phyloP scores from a whole-genome alignment of 2,329 filamentous ascomycete genomes.

The Curvularia sp. region DNA sequence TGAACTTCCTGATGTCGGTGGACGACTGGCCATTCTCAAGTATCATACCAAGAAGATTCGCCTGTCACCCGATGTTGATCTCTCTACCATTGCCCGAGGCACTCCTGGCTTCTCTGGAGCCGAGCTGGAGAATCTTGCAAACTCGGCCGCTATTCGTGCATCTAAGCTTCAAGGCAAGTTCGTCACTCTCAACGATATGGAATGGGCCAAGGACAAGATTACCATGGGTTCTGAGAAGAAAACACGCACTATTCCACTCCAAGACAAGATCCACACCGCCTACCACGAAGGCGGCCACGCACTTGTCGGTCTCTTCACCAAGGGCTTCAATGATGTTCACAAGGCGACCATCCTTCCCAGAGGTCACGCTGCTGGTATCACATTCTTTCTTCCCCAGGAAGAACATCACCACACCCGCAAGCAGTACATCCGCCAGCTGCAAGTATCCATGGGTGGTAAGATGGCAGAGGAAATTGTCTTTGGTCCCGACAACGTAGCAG shows the following conservation, averaged over 20 bases:
- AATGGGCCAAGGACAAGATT: slow-evolving; percentile 98
- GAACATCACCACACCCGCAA: slow-evolving; percentile 81
- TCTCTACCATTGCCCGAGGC: slow-evolving; percentile 81
- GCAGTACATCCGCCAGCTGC: slow-evolving; percentile 81
- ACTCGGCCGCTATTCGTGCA: slow-evolving; percentile 94
- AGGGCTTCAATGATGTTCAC: slow-evolving; percentile 79
- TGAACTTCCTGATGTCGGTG: slow-evolving; percentile 87
- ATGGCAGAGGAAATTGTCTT: slow-evolving; percentile 92
- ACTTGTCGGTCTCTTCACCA: slow-evolving; percentile 83
- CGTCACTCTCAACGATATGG: slow-evolving; percentile 81
- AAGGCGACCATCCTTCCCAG: slow-evolving; percentile 97
- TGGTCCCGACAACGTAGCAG: slow-evolving; percentile 88
- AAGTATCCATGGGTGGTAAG: slow-evolving; percentile 83
- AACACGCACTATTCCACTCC: slow-evolving; percentile 86
- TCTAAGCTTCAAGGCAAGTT: slow-evolving; percentile 80
- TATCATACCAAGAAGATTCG: slow-evolving; percentile 95
- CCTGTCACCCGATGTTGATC: slow-evolving; percentile 78
- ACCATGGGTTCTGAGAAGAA: slow-evolving; percentile 94
- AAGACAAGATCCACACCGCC: slow-evolving; percentile 95
- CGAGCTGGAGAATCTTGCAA: slow-evolving; percentile 95
- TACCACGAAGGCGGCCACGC: slow-evolving; percentile 97
- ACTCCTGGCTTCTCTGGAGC: slow-evolving; percentile 94
- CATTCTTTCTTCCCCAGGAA: slow-evolving; percentile 87
- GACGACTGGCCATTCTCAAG: slow-evolving; percentile 88
- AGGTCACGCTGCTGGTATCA: slow-evolving; percentile 84